Evolutionary conservation across 2,329 filamentous ascomycete genomes (phyloP).

Genomic region (Macrophomina pseudophaseolina): DNA sequence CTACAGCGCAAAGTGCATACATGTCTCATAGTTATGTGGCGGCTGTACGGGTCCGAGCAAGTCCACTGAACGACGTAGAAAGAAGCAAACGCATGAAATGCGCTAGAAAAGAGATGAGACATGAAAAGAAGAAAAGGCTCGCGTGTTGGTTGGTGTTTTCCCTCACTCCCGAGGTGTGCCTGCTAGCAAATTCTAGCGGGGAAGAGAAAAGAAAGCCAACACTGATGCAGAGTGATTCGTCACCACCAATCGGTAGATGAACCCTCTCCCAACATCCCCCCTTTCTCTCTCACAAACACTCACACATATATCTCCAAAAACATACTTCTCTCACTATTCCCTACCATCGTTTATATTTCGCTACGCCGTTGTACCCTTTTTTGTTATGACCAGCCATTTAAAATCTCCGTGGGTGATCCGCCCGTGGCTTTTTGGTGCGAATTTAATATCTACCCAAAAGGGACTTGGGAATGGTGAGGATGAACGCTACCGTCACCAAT

Average conservation of each 20-base stretch:
- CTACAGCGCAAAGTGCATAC: background rate
- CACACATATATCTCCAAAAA: background rate
- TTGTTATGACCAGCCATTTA: background rate
- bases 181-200: background rate
- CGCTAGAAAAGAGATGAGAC: background rate
- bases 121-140: too few species aligned
- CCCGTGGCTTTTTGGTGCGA: background rate
- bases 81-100: too few species aligned
- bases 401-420: background rate
- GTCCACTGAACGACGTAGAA: background rate
- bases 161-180: background rate
- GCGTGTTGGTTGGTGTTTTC: too few species aligned
- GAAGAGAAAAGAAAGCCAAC: too few species aligned
- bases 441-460: background rate
- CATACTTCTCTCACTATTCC: background rate
- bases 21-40: background rate
- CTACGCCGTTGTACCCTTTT: slow-evolving; percentile 9
- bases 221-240: background rate
- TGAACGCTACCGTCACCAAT: slow-evolving; percentile 3
- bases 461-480: background rate
- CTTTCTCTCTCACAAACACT: background rate
- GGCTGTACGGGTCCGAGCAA: background rate
- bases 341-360: background rate
- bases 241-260: background rate
- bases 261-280: background rate